Percentiles rank a stretch among this genome's conserved stretches.
phyloP scores from a whole-genome alignment of 805 yeast genomes.

The Saccharomycopsis olivae region DNA sequence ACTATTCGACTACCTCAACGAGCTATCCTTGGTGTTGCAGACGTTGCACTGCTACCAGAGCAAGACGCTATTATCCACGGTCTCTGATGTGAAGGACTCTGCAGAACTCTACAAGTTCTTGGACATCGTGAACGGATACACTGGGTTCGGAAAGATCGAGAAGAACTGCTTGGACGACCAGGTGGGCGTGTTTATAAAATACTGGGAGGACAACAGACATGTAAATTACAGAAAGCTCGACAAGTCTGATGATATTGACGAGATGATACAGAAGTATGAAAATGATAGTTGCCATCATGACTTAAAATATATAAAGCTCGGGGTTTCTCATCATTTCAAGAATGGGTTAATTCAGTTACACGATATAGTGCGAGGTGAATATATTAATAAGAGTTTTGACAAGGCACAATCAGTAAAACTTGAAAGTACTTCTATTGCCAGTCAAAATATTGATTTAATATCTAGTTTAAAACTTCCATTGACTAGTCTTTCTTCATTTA shows the following conservation, averaged over 20 bases:
- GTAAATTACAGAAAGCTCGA: constrained; percentile 3
- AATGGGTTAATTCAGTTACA: constrained; percentile 4
- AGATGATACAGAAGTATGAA: constrained; percentile 2
- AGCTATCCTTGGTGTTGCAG: constrained; percentile 7
- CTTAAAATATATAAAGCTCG: constrained; percentile 5
- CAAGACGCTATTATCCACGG: too few species aligned
- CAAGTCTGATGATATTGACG: constrained; percentile 4
- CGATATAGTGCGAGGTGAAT: neutral
- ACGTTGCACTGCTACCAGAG: too few species aligned
- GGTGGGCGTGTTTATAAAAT: constrained; percentile 15
- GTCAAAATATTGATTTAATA: constrained; percentile 2
- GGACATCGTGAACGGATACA: constrained; percentile 16
- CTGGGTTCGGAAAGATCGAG: constrained; percentile 6
- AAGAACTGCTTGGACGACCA: constrained; percentile 5
- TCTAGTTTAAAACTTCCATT: neutral
- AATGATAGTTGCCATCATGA: neutral
- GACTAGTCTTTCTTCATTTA: neutral
- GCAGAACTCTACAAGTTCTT: too few species aligned
- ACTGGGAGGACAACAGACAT: constrained; percentile 15
- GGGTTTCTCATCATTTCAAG: constrained; percentile 1
- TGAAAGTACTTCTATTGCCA: neutral
- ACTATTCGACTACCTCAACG: constrained; percentile 13
- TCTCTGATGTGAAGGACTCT: too few species aligned
- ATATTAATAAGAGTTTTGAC: neutral
- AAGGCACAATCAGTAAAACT: neutral